Evolutionary conservation across 176 grass and related monocot species (phyloP), one percentile per base, ranked within the genome.

Genomic region (Themeda triandra): DNA sequence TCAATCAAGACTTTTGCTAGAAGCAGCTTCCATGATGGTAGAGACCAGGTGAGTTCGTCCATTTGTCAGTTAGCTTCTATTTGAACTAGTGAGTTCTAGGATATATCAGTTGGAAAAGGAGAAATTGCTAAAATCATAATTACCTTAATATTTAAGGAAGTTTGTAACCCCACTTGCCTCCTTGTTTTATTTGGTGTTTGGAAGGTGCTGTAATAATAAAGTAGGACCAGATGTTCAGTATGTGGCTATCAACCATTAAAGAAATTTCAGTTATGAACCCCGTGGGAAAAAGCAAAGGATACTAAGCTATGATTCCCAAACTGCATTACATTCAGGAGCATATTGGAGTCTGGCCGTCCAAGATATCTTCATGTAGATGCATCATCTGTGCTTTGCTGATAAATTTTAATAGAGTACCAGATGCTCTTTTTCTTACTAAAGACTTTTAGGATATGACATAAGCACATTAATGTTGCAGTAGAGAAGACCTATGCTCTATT

Each of bases 11-110:
- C 88, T 98, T 59, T 88, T 98, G 79, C 83, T 98, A 21, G 87
- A 98, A 84, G 96, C 91, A 75, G 93, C 91, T 66, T 98, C 96
- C 51, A 98, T 98, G 95, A 95, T 98, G 95, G 87, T 95, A 71
- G 93, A 98, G 77, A 82, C 96, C 66, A 92, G 92, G 92, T 39
- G 82, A 71, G 85, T 77, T 36, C 54, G 71, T 79, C 18, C 5
- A 70, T 66, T 70, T 53, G 62, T 66, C 46, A 30, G 28, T 14
- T 15, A 29, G 13, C 63, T 0, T 65, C 63, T 65, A 65, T 31
- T 5, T 30, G 27, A 31, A 30, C 13, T 65, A 65, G 10, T 62
- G 58, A 27, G 58, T 27, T 62, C 30, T 65, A 65, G 2, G 25
- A 15, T 64, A 0, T 31, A 65, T 65, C 63, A 31, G 13, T 31